phyloP scores from a whole-genome alignment of 2,329 filamentous ascomycete species.

The Xylariaceae sp. region DNA sequence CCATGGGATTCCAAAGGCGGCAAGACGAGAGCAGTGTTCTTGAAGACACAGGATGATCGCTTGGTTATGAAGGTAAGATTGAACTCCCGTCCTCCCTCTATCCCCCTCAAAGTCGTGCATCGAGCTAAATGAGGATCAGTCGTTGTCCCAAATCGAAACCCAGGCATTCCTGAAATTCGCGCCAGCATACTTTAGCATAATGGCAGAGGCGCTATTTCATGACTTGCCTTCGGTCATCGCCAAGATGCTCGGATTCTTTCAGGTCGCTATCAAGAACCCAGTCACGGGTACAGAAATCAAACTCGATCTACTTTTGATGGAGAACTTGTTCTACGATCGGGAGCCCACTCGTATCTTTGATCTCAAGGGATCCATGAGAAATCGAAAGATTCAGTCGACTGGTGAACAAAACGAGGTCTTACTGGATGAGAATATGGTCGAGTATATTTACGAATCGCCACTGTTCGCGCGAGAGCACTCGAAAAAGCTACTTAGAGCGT shows the following conservation, averaged over 20 bases:
- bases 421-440: slow-evolving; percentile 96
- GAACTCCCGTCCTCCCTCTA: slow-evolving; percentile 36
- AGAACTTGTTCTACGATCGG: slow-evolving; percentile 96
- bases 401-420: slow-evolving; percentile 95
- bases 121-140: slow-evolving; percentile 45
- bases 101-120: slow-evolving; percentile 42
- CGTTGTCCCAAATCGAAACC: slow-evolving; percentile 83
- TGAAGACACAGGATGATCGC: slow-evolving; percentile 93
- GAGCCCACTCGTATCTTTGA: slow-evolving; percentile 87
- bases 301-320: slow-evolving; percentile 90
- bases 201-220: slow-evolving; percentile 93
- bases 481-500: slow-evolving; percentile 84
- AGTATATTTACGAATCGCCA: slow-evolving; percentile 96
- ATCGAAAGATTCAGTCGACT: slow-evolving; percentile 92
- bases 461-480: slow-evolving; percentile 93
- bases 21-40: slow-evolving; percentile 94
- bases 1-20: slow-evolving; percentile 98
- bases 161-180: slow-evolving; percentile 93
- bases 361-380: slow-evolving; percentile 96
- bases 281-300: slow-evolving; percentile 88
- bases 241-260: slow-evolving; percentile 98
- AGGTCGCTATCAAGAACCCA: slow-evolving; percentile 94
- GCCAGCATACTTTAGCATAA: slow-evolving; percentile 94
- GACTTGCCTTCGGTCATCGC: slow-evolving; percentile 94
- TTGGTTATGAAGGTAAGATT: slow-evolving; percentile 69